These are phyloP conservation scores for Mycena sp. DNA, from an alignment of 1,284 basidiomycete genomes.

Conservation along the genomic window DNA sequence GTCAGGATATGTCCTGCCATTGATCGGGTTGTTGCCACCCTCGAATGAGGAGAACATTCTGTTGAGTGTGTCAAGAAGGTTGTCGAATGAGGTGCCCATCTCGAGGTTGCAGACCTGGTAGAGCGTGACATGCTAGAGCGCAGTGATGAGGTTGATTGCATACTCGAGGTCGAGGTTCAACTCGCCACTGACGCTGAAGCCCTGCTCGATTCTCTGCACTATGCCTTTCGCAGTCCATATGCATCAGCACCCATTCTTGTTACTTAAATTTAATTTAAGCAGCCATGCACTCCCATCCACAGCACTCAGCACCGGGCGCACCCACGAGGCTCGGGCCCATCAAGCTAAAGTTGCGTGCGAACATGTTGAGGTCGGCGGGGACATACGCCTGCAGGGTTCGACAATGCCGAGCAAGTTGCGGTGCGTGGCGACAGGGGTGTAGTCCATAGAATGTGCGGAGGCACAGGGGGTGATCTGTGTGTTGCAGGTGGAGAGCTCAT, in stretches of 20 bases:
- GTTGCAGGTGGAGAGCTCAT: slow-evolving; percentile 49
- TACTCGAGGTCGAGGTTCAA: slow-evolving; percentile 57
- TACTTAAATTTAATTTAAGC: slow-evolving; percentile 20
- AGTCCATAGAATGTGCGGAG: slow-evolving; percentile 51
- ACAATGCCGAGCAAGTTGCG: slow-evolving; percentile 57
- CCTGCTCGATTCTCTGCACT: slow-evolving; percentile 43
- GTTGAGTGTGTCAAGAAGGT: slow-evolving; percentile 56
- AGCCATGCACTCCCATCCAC: slow-evolving; percentile 54
- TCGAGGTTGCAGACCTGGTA: slow-evolving; percentile 59
- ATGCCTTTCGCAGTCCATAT: slow-evolving; percentile 40
- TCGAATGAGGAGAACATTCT: slow-evolving; percentile 66
- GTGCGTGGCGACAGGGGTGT: slow-evolving; percentile 40
- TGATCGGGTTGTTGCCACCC: slow-evolving; percentile 64
- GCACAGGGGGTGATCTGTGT: slow-evolving; percentile 50
- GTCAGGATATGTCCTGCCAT: slow-evolving; percentile 68
- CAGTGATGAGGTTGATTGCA: slow-evolving; percentile 48
- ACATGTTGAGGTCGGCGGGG: slow-evolving; percentile 55
- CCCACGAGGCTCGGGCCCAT: slow-evolving; percentile 43
- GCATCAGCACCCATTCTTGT: slow-evolving; percentile 26
- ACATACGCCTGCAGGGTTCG: slow-evolving; percentile 59
- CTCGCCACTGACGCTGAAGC: slow-evolving; percentile 54
- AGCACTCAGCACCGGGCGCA: slow-evolving; percentile 49
- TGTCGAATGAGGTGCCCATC: slow-evolving; percentile 55
- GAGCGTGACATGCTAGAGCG: slow-evolving; percentile 49
- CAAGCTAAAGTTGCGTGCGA: slow-evolving; percentile 51